Percentiles rank a stretch among this genome's conserved stretches.
phyloP scores from a whole-genome alignment of 2,329 filamentous ascomycete species.

The Epicoccum nigrum region DNA sequence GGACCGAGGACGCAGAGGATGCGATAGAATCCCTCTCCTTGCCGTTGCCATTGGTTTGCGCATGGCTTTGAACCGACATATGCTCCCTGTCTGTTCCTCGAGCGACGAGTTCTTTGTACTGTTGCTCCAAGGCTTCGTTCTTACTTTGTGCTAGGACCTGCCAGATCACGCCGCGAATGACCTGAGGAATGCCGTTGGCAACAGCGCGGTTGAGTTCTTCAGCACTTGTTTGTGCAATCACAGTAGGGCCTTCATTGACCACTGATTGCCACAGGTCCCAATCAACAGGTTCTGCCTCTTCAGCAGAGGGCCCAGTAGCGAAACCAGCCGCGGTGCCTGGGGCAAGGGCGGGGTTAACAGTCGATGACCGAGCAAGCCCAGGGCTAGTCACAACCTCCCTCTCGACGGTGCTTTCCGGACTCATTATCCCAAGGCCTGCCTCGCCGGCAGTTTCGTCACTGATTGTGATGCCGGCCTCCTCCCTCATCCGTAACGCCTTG shows the following conservation, averaged over 20 bases:
- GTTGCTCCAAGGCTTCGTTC: constrained; percentile 82
- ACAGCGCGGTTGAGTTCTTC: constrained; percentile 92
- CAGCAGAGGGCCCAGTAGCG: constrained; percentile 75
- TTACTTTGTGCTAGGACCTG: constrained; percentile 96
- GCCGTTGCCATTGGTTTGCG: constrained; percentile 52
- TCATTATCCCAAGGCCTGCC: constrained; percentile 53
- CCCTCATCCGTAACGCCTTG: constrained; percentile 52
- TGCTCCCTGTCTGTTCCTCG: constrained; percentile 80
- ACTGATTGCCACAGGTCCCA: constrained; percentile 98
- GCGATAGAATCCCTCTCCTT: constrained; percentile 71
- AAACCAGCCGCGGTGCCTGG: constrained; percentile 87
- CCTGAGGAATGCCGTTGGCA: constrained; percentile 88
- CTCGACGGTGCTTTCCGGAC: constrained; percentile 44
- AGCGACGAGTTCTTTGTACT: constrained; percentile 82
- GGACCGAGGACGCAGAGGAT: constrained; percentile 85
- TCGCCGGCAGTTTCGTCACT: constrained; percentile 55
- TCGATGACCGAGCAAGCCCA: constrained; percentile 60
- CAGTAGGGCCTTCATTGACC: constrained; percentile 90
- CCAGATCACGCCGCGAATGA: constrained; percentile 98
- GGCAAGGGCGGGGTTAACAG: constrained; percentile 72
- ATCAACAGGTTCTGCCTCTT: constrained; percentile 76
- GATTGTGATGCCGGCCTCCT: constrained; percentile 51
- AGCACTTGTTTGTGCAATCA: constrained; percentile 83
- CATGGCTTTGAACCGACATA: constrained; percentile 31
- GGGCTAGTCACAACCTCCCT: constrained; percentile 44